Evolutionary conservation across 768 basidiomycete genomes (phyloP).

Genomic region (Termitomyces eurrhizus): DNA sequence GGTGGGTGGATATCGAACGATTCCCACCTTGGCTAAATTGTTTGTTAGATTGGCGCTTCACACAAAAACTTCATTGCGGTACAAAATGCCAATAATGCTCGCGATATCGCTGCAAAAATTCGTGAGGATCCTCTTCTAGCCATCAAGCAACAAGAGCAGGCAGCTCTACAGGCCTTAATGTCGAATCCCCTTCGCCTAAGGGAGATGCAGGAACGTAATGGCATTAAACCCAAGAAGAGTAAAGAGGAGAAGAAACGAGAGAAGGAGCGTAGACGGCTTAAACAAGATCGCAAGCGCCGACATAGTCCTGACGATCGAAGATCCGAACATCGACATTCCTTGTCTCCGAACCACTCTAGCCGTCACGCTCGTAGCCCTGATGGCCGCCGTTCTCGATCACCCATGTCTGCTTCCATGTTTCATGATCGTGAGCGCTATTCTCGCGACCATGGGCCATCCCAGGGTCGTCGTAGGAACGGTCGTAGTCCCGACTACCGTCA

Average conservation of each 20-base stretch:
- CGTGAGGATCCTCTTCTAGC: conserved; percentile 96
- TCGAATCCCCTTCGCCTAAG: conserved; percentile 82
- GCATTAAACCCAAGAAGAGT: conserved; percentile 77
- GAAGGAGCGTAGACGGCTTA: conserved; percentile 41
- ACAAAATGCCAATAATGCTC: conserved; percentile 87
- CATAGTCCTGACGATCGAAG: conserved; percentile 15
- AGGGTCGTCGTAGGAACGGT: neutral
- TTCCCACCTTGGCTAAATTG: conserved; percentile 9
- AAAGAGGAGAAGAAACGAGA: conserved; percentile 59
- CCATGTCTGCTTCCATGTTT: conserved; percentile 22
- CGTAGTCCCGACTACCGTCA: conserved; percentile 33
- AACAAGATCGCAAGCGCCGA: conserved; percentile 33
- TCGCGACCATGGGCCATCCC: conserved; percentile 26
- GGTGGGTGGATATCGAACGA: conserved; percentile 33
- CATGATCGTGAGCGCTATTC: conserved; percentile 20
- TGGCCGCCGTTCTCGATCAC: conserved; percentile 39
- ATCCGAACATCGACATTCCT: conserved; percentile 19
- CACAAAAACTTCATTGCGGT: conserved; percentile 93
- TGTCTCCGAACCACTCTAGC: conserved; percentile 27
- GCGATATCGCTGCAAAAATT: conserved; percentile 90
- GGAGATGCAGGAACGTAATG: conserved; percentile 76
- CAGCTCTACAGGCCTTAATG: conserved; percentile 81
- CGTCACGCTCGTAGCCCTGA: conserved; percentile 44
- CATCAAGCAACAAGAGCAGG: conserved; percentile 97
- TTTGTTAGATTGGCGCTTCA: conserved; percentile 66